These are phyloP conservation scores for Ailanthus altissimus DNA, from an alignment of 345 rosid genomes.

Conservation along the genomic window DNA sequence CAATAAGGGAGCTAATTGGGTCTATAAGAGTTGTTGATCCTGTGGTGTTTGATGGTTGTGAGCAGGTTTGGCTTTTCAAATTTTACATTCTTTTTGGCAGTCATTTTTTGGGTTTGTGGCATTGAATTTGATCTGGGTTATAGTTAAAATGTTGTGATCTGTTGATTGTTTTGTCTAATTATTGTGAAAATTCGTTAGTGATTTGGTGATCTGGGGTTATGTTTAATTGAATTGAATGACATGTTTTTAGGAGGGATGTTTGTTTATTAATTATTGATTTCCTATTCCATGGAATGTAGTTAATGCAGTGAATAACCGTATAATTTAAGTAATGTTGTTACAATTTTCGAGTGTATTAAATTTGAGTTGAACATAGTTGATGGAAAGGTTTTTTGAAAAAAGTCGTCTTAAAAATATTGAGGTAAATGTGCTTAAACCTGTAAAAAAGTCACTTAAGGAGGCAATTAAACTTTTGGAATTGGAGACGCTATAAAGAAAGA, in stretches of 20 bases:
- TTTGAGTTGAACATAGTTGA: no score
- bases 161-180: background rate
- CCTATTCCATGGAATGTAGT: slow-evolving; percentile 9
- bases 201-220: background rate
- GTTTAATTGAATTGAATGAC: background rate
- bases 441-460: no score
- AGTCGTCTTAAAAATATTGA: no score
- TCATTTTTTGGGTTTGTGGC: background rate
- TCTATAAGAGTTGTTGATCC: slow-evolving; percentile 54
- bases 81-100: no score
- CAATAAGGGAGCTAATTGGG: slow-evolving; percentile 63
- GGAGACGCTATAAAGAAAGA: no score
- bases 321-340: no score
- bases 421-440: no score
- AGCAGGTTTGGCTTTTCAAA: slow-evolving; percentile 51
- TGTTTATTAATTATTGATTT: background rate
- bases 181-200: background rate
- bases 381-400: no score
- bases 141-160: no score
- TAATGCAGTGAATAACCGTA: background rate
- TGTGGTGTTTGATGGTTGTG: slow-evolving; percentile 51
- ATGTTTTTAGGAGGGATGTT: background rate
- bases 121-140: no score
- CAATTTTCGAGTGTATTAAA: no score
- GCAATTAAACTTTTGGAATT: no score